Evolutionary conservation across 371 early-diverging fungal genomes (phyloP).

Genomic region (Mortierella sp.): DNA sequence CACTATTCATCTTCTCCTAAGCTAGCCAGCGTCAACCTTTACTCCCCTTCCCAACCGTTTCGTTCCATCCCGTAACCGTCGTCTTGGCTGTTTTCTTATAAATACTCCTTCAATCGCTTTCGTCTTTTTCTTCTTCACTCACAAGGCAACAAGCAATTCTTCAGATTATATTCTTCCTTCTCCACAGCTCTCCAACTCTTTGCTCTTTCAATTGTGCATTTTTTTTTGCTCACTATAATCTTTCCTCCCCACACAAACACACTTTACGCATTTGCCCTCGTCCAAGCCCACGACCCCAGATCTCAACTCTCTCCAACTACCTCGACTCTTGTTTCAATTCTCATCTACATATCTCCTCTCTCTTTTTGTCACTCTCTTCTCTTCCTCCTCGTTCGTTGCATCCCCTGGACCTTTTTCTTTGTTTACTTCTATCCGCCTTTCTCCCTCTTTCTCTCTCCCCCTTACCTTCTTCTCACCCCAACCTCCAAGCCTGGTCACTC

Average conservation of each 20-base stretch:
- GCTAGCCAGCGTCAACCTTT: background rate
- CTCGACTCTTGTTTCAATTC: slow-evolving; percentile 1
- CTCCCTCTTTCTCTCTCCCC: background rate
- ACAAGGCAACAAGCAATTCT: background rate
- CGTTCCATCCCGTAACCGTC: slow-evolving; percentile 15
- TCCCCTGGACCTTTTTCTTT: slow-evolving; percentile 2
- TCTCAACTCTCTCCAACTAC: background rate
- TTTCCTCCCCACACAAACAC: background rate
- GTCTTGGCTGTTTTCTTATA: background rate
- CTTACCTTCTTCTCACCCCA: slow-evolving; percentile 1
- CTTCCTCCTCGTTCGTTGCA: background rate
- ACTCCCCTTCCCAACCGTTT: slow-evolving; percentile 23
- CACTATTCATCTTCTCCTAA: background rate
- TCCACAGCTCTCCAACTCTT: background rate
- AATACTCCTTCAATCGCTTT: slow-evolving; percentile 4
- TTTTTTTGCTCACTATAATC: background rate
- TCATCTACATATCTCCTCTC: slow-evolving; percentile 6
- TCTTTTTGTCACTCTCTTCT: slow-evolving; percentile 4
- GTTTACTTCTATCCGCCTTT: background rate
- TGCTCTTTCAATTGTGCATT: background rate
- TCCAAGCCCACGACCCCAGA: background rate
- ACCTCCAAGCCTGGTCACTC: background rate
- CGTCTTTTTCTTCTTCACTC: slow-evolving; percentile 6
- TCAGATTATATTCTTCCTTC: background rate
- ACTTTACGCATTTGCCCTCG: background rate